A percentile compares a stretch with the other conserved stretches of the same genome.
phyloP scores from a whole-genome alignment of 352 stramenopile genomes.

The Phytopythium mirpurense region DNA sequence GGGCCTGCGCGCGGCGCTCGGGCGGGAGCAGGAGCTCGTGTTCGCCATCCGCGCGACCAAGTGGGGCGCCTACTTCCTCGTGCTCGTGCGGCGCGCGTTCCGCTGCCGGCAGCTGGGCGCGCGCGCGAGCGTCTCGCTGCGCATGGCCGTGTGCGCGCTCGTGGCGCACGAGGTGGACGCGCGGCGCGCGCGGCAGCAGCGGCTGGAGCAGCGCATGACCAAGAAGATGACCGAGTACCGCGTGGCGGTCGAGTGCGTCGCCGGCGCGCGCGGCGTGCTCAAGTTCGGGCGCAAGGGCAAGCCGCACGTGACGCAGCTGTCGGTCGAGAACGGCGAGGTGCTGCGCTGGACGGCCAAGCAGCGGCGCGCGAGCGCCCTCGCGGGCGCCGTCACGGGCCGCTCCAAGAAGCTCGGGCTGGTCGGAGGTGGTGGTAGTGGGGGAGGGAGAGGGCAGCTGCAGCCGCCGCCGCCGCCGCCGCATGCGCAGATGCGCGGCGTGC shows the following conservation, averaged over 20 bases:
- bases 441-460: too few species aligned
- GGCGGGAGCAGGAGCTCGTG: conserved; percentile 39
- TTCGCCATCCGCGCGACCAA: conserved; percentile 80
- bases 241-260: conserved; percentile 75
- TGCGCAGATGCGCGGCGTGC: conserved; percentile 31
- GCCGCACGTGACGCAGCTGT: conserved; percentile 62
- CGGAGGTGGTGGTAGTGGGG: conserved; percentile 2
- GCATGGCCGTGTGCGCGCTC: conserved; percentile 56
- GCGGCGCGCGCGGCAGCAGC: conserved; percentile 36
- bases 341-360: conserved; percentile 78
- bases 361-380: conserved; percentile 23
- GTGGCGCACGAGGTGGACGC: conserved; percentile 41
- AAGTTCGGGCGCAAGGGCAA: conserved; percentile 83
- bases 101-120: conserved; percentile 21
- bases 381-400: conserved; percentile 29
- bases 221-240: conserved; percentile 84
- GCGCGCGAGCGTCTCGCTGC: conserved; percentile 39
- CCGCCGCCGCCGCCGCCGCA: not conserved
- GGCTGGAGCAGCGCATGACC: conserved; percentile 46
- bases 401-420: conserved; percentile 25
- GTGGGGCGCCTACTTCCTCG: conserved; percentile 74
- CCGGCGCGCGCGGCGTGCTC: conserved; percentile 48
- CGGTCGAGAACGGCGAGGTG: conserved; percentile 75
- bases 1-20: conserved; percentile 26
- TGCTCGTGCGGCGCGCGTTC: conserved; percentile 34